Base-by-base conservation (phyloP, 2,329 filamentous ascomycete species). In the Mycosphaerella sp. region DNA sequence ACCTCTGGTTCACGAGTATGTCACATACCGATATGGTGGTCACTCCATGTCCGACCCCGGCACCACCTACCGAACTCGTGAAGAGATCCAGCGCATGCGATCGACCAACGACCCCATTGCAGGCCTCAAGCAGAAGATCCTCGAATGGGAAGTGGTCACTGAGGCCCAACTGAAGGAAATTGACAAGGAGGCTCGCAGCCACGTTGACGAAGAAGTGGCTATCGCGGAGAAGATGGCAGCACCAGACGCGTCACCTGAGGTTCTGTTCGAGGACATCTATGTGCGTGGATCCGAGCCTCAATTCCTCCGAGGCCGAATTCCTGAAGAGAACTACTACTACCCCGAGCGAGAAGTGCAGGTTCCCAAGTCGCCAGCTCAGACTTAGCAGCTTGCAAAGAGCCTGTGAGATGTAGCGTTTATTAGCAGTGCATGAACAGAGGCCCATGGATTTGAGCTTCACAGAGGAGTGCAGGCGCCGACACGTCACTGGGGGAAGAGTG, bases 21-120 rank as follows among this genome's bases (percentile, higher is more conserved):
- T 98, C 70, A 98, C 93, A 67, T 98, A 98, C 86, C 85, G 93
- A 70, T 98, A 98, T 75, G 93, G 93, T 73, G 93, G 93, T 65
- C 93, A 98, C 85, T 96, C 90, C 77, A 98, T 98, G 93, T 97
- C 92, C 70, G 93, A 98, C 75, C 93, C 93, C 56, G 93, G 93
- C 74, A 98, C 93, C 74, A 97, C 93, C 68, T 98, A 98, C 86
- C 87, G 76, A 73, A 96, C 92, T 66, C 90, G 93, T 76, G 93
- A 98, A 80, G 93, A 98, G 79, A 95, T 98, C 71, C 92, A 96
- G 81, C 91, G 92, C 75, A 98, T 98, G 93, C 89, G 93, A 70
- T 95, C 87, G 67, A 98, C 93, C 77, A 89, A 97, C 77, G 93
- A 98, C 78, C 90, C 93, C 64, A 98, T 98, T 70, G 90, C 91